Percentiles rank a stretch among this genome's conserved stretches.
Evolutionary conservation across 2,329 filamentous ascomycete genomes (phyloP).

Genomic region (Cercospora sp.): DNA sequence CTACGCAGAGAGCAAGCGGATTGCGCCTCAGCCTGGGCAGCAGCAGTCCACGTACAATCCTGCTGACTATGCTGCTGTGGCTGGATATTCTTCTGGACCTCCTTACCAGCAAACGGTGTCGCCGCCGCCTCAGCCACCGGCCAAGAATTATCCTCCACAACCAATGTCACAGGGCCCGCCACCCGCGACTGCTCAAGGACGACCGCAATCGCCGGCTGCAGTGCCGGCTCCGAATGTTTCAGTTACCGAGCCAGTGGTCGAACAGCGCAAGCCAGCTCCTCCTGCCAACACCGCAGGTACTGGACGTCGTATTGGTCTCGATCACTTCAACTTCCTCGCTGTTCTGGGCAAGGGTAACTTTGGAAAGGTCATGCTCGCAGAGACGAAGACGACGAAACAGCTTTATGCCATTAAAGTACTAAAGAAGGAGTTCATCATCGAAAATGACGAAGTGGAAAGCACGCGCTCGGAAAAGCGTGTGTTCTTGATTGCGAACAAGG

Average conservation of each 20-base stretch:
- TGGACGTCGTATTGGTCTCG: constrained; percentile 83
- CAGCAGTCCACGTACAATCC: constrained; percentile 67
- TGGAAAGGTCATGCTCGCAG: constrained; percentile 98
- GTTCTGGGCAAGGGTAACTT: constrained; percentile 99
- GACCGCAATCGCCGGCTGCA: constrained; percentile 39
- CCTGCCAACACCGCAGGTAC: constrained; percentile 68
- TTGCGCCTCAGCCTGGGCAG: constrained; percentile 42
- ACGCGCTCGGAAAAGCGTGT: constrained; percentile 97
- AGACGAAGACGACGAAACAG: constrained; percentile 88
- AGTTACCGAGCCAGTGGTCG: constrained; percentile 33
- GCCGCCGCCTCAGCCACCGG: constrained; percentile 53
- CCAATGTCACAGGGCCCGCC: constrained; percentile 45
- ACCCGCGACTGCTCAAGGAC: constrained; percentile 44
- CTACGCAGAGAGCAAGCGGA: constrained; percentile 33
- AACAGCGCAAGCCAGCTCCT: constrained; percentile 62
- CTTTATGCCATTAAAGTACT: constrained; percentile 98
- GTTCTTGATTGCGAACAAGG: constrained; percentile 94
- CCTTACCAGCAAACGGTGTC: constrained; percentile 45
- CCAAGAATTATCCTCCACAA: constrained; percentile 58
- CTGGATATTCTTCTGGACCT: constrained; percentile 35
- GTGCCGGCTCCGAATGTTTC: constrained; percentile 35
- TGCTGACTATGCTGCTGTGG: constrained; percentile 64
- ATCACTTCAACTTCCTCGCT: constrained; percentile 98
- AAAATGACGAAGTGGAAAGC: constrained; percentile 98
- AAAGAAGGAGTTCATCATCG: constrained; percentile 99